These are phyloP conservation scores for Isochrysis galbana DNA, from an alignment of 78 protist species.

Conservation along the genomic window DNA sequence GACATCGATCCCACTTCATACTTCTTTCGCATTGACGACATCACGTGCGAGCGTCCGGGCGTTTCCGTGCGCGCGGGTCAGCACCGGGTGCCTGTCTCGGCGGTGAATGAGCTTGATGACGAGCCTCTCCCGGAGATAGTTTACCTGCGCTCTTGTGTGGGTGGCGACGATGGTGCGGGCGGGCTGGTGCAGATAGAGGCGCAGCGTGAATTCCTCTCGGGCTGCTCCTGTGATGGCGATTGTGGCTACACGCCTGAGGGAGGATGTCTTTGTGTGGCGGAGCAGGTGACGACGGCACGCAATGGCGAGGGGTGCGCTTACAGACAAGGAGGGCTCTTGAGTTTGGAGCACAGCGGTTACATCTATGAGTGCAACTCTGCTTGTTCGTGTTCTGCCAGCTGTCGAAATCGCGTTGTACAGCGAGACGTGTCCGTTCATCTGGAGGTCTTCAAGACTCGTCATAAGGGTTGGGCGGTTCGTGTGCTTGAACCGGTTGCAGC, in stretches of 20 bases:
- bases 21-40: background rate
- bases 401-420: conserved; percentile 57
- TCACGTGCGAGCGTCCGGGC: background rate
- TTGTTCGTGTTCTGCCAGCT: conserved; percentile 45
- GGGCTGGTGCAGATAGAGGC: background rate
- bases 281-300: background rate
- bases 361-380: conserved; percentile 62
- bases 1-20: background rate
- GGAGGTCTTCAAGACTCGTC: conserved; percentile 48
- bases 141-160: background rate
- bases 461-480: conserved; percentile 71
- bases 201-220: conserved; percentile 39
- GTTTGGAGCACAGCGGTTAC: background rate
- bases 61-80: background rate
- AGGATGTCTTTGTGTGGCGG: conserved; percentile 41
- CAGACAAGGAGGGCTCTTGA: background rate
- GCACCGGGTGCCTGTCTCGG: conserved; percentile 39
- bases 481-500: conserved; percentile 36
- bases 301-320: background rate
- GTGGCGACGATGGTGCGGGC: background rate
- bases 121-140: background rate
- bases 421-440: conserved; percentile 12
- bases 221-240: conserved; percentile 51
- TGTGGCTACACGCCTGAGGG: background rate
- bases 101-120: conserved; percentile 57